Base-by-base conservation (phyloP, 768 basidiomycete species). In the Omphalotus guepiniiformis region DNA sequence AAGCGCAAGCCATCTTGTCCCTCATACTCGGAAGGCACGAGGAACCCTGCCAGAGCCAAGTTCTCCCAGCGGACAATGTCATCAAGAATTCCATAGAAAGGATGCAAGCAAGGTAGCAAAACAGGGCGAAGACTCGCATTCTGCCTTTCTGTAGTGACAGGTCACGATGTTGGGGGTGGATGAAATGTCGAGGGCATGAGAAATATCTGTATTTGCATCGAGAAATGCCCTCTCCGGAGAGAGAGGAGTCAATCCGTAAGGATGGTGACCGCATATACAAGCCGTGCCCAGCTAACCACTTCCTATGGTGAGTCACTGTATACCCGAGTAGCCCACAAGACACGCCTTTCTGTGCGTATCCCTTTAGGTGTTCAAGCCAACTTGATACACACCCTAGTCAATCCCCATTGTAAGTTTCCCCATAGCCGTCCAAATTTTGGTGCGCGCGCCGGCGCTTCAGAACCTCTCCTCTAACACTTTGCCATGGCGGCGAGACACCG, bases 161-260 rank as follows among this genome's bases (percentile, higher is more conserved):
- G 44, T 16, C 35, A 12, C 32, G 44, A 46, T 18, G 34, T 46
- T 46, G 44, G 44, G 42, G 44, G 44, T 36, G 44, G 44, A 19
- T 46, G 35, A 23, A 23, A 12, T 36, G 26, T 23, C 15, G 22
- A 6, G 38, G 15, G 23, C 34, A 25, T 36, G n/a, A n/a, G n/a
- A n/a, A n/a, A n/a, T n/a, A n/a, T n/a, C n/a, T n/a, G n/a, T n/a
- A n/a, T n/a, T n/a, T n/a, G n/a, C n/a, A n/a, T n/a, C n/a, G n/a
- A n/a, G n/a, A n/a, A n/a, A n/a, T n/a, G n/a, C n/a, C n/a, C n/a
- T n/a, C n/a, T n/a, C n/a, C n/a, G n/a, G n/a, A n/a, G n/a, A n/a
- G n/a, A n/a, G n/a, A n/a, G n/a, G n/a, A n/a, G n/a, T n/a, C n/a
- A n/a, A n/a, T n/a, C n/a, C n/a, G n/a, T n/a, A n/a, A n/a, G n/a